Evolutionary conservation across 768 basidiomycete species (phyloP).

Genomic region (Psilocybe subaeruginosa): DNA sequence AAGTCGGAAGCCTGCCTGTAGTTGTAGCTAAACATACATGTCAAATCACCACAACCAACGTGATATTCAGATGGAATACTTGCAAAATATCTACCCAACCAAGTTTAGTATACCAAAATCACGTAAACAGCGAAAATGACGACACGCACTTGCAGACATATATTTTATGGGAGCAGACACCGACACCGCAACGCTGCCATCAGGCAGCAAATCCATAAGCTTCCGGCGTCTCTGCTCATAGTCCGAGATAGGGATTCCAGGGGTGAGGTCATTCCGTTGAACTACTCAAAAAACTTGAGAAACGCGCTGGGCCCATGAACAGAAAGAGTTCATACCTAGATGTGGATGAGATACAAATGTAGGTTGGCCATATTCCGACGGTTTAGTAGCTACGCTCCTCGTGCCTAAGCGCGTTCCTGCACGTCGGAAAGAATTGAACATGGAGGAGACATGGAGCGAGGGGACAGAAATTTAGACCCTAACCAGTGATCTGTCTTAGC

Average conservation of each 20-base stretch:
- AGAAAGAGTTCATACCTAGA: constrained; percentile 49
- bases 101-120: constrained; percentile 11
- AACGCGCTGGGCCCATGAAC: neutral
- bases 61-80: constrained; percentile 29
- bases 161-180: constrained; percentile 83
- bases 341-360: constrained; percentile 80
- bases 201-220: constrained; percentile 77
- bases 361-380: constrained; percentile 82
- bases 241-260: constrained; percentile 77
- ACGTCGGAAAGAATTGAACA: constrained; percentile 26
- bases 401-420: constrained; percentile 22
- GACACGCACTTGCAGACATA: constrained; percentile 73
- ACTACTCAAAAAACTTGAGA: constrained; percentile 39
- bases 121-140: neutral
- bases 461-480: constrained; percentile 20
- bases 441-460: constrained; percentile 21
- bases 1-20: constrained; percentile 92
- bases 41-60: neutral
- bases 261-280: constrained; percentile 69
- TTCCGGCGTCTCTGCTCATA: constrained; percentile 71
- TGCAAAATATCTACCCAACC: constrained; percentile 70
- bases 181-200: constrained; percentile 73
- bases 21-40: constrained; percentile 70
- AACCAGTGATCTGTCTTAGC: constrained; percentile 20
- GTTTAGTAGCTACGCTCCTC: constrained; percentile 48